Percentiles rank a stretch among this genome's conserved stretches.
Evolutionary conservation across 352 stramenopile genomes (phyloP).

Genomic region (Phytophthora fragariae): DNA sequence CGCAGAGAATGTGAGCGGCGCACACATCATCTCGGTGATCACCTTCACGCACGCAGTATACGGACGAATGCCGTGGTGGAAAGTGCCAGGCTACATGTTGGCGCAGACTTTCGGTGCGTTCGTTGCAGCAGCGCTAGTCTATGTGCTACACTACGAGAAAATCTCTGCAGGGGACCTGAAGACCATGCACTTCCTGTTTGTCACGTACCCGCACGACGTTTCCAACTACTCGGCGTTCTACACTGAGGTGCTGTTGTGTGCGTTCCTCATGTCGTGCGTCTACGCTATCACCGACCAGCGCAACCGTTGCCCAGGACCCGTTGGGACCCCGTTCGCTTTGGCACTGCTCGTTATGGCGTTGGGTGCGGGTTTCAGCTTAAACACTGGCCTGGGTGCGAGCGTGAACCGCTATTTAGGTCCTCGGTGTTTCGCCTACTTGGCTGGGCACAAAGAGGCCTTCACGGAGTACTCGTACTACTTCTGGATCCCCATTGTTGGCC

Average conservation of each 20-base stretch:
- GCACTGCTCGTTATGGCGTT: slow-evolving; percentile 40
- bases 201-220: not conserved
- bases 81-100: not conserved
- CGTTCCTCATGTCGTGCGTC: slow-evolving; percentile 29
- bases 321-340: slow-evolving; percentile 25
- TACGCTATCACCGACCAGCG: slow-evolving; percentile 36
- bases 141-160: not conserved
- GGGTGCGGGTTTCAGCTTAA: slow-evolving; percentile 42
- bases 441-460: slow-evolving; percentile 33
- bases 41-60: not conserved
- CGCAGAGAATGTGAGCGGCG: slow-evolving; percentile 52
- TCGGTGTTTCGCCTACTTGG: slow-evolving; percentile 42
- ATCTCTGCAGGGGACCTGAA: not conserved
- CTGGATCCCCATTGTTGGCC: not conserved
- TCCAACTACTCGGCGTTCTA: slow-evolving; percentile 13
- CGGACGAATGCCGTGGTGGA: not conserved
- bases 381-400: slow-evolving; percentile 48
- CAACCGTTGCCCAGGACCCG: slow-evolving; percentile 31
- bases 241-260: slow-evolving; percentile 25
- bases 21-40: not conserved
- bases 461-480: not conserved
- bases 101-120: not conserved
- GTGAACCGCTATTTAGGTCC: slow-evolving; percentile 47
- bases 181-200: not conserved
- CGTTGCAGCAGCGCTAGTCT: not conserved